Conservation (phyloP, 768 basidiomycete genomes). For the Pleurotus citrinopileatus region DNA sequence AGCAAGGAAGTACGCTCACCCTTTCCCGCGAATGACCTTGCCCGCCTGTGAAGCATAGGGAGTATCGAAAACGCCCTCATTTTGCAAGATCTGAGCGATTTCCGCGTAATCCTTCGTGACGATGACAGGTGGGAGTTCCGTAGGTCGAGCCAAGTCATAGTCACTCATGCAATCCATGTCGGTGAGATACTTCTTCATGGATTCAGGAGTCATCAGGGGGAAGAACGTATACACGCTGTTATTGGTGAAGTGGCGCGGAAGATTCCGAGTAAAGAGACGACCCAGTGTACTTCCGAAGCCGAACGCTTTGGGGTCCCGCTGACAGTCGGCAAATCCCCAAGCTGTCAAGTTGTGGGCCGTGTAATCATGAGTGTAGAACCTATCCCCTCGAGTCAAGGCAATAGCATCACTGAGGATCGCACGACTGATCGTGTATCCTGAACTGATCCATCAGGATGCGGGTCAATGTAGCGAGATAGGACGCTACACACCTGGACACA, state of each 20-base stretch:
- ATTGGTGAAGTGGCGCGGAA: constrained; percentile 66
- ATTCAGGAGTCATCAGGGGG: constrained; percentile 78
- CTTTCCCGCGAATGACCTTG: constrained; percentile 54
- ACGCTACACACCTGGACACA: constrained; percentile 72
- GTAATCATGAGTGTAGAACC: constrained; percentile 79
- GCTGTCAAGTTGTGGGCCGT: constrained; percentile 79
- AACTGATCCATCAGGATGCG: not conserved
- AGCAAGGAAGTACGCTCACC: constrained; percentile 36
- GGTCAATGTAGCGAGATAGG: not conserved
- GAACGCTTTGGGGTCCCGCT: constrained; percentile 65
- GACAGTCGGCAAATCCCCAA: constrained; percentile 85
- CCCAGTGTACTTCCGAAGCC: constrained; percentile 79
- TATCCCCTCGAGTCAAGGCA: constrained; percentile 81
- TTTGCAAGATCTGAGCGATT: constrained; percentile 51
- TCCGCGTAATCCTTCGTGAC: constrained; percentile 44
- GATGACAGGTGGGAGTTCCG: constrained; percentile 19
- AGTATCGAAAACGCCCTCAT: constrained; percentile 39
- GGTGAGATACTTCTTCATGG: constrained; percentile 59
- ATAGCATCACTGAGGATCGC: constrained; percentile 87
- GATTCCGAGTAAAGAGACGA: constrained; percentile 67
- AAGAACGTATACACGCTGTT: constrained; percentile 83
- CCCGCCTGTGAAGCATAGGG: constrained; percentile 50
- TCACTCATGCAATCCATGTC: constrained; percentile 50
- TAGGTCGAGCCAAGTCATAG: constrained; percentile 58
- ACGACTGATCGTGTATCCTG: constrained; percentile 79